These are phyloP conservation scores for Microcos paniculata DNA, from an alignment of 345 rosid species.

Conservation along the genomic window DNA sequence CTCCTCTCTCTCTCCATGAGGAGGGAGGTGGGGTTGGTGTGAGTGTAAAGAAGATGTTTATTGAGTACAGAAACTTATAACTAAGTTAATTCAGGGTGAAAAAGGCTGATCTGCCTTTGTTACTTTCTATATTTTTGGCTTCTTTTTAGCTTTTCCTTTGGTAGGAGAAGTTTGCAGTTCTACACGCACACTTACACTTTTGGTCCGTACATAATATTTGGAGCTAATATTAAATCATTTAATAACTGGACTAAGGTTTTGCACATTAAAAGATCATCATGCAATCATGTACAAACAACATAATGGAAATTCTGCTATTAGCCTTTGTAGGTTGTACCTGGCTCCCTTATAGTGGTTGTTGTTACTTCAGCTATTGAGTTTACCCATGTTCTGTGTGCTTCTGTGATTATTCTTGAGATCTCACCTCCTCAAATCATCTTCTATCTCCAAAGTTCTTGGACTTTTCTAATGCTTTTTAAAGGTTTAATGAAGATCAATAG, in stretches of 20 bases:
- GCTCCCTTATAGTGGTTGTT: not conserved
- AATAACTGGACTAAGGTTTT: not conserved
- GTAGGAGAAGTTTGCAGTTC: not conserved
- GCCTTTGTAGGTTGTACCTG: not conserved
- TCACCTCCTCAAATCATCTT: not conserved
- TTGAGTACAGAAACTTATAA: not conserved
- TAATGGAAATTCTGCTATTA: not conserved
- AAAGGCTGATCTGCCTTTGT: not conserved
- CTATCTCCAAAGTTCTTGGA: not conserved
- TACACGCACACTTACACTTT: not conserved
- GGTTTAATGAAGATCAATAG: not conserved
- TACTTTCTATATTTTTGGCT: not conserved
- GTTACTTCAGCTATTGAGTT: not conserved
- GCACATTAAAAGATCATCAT: not conserved
- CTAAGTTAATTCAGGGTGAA: not conserved
- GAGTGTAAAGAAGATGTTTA: not conserved
- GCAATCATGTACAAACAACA: not conserved
- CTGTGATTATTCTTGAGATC: not conserved
- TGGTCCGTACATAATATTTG: not conserved
- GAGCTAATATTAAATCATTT: not conserved
- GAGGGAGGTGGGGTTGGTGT: no score
- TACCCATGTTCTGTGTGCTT: not conserved
- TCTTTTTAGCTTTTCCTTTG: not conserved
- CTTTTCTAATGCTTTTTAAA: not conserved
- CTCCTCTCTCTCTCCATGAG: not conserved